These are phyloP conservation scores for Fulvia fulva DNA, from an alignment of 2,329 filamentous ascomycete species.

Conservation along the genomic window DNA sequence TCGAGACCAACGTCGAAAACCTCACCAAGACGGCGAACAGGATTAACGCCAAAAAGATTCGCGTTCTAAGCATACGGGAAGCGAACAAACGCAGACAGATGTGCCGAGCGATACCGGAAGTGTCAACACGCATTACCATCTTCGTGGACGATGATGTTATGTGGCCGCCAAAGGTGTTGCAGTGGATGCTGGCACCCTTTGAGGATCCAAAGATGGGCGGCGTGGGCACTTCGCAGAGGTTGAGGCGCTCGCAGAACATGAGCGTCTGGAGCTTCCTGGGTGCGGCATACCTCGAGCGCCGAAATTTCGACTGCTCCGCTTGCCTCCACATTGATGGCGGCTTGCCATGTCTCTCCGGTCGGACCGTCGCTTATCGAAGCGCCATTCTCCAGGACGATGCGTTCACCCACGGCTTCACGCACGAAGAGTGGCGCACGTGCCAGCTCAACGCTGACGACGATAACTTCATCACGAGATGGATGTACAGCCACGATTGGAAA, in stretches of 20 bases:
- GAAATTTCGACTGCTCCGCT: conserved; percentile 95
- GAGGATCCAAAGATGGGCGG: conserved; percentile 80
- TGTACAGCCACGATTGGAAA: conserved; percentile 87
- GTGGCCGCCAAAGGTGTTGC: conserved; percentile 80
- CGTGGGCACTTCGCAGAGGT: conserved; percentile 85
- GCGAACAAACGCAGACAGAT: conserved; percentile 96
- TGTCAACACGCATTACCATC: conserved; percentile 78
- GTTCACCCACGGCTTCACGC: conserved; percentile 85
- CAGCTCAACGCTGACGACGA: conserved; percentile 95
- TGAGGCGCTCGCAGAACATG: conserved; percentile 63
- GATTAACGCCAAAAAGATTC: conserved; percentile 61
- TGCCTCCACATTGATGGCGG: conserved; percentile 93
- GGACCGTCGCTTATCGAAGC: conserved; percentile 87
- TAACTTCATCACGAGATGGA: conserved; percentile 96
- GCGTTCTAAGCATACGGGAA: conserved; percentile 72
- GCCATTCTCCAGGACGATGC: conserved; percentile 80
- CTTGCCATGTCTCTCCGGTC: conserved; percentile 92
- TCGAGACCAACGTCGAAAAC: conserved; percentile 68
- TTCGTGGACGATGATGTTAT: conserved; percentile 96
- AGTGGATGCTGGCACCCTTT: conserved; percentile 90
- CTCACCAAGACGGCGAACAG: conserved; percentile 49
- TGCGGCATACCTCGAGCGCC: conserved; percentile 83
- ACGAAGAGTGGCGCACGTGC: conserved; percentile 82
- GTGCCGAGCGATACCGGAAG: conserved; percentile 81
- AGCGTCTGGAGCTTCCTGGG: conserved; percentile 84